Evolutionary conservation across 2,329 filamentous ascomycete genomes (phyloP), one percentile per base, ranked within the genome.

Genomic region (Stachybotrys chartarum): DNA sequence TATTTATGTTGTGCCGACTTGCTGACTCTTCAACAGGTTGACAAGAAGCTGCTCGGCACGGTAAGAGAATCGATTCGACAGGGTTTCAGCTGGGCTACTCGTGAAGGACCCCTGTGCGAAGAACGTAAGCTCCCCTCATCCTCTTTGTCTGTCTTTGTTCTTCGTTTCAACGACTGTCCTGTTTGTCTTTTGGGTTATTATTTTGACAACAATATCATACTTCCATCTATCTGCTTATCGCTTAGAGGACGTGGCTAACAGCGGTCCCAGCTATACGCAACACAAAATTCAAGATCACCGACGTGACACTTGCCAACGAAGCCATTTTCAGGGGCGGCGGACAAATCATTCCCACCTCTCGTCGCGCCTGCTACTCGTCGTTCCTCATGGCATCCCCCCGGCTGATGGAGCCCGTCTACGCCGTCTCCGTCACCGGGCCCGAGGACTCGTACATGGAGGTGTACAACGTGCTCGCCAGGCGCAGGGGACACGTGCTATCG

Each of bases 381-480:
- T 99, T 99, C 78, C 79, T 99, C 51, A 97, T 97, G 91, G 93
- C 94, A 3, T 94, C 90, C 24, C 94, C 94, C 31, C 85, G 94
- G 50, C 81, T 99, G 32, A 97, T 99, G 92, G 94, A 99, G 72
- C 94, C 94, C 1, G 82, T 97, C 50, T 99, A 97, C 75, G 84
- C 87, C 5, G 93, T 93, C 64, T 90, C 88, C 47, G 96, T 97
- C 83, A 94, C 91, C 5, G 93, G 93, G 0, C 91, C 91, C 16
- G 90, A 94, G 56, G 91, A 95, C 66, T 88, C 91, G 0, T 91
- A 96, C 55, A 87, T 87, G 58, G 87, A 90, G 49, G 79, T 97
- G 14, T 99, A 99, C 76, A 97, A 92, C 42, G 90, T 96, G 7
- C 84, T 99, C 24, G 88, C 92, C 7, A 84, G 91, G 53, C 85